A percentile compares a stretch with the other conserved stretches of the same genome.
Evolutionary conservation across 805 yeast species (phyloP).

Genomic region (Zygotorulaspora sp.): DNA sequence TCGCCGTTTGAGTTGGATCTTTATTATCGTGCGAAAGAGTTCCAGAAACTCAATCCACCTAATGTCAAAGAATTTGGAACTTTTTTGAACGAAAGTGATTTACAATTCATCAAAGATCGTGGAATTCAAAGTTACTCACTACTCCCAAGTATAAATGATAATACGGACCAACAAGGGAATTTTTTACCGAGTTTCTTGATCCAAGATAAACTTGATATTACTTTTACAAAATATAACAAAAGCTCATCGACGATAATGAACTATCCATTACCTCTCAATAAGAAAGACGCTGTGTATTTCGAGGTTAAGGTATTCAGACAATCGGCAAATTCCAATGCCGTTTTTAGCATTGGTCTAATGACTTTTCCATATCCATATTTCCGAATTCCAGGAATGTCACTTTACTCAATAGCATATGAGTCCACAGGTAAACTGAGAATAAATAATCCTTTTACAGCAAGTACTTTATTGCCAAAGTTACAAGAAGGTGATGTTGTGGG

Average conservation of each 20-base stretch:
- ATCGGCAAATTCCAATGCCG: slow-evolving; percentile 38
- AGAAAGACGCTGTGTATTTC: slow-evolving; percentile 65
- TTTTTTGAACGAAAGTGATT: slow-evolving; percentile 25
- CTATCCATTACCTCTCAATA: slow-evolving; percentile 39
- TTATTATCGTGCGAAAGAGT: slow-evolving; percentile 31
- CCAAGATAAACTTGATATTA: slow-evolving; percentile 34
- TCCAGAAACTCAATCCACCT: slow-evolving; percentile 31
- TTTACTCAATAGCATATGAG: slow-evolving; percentile 68
- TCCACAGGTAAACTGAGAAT: slow-evolving; percentile 66
- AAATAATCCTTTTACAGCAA: slow-evolving; percentile 52
- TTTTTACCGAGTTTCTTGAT: slow-evolving; percentile 35
- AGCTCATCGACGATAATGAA: slow-evolving; percentile 36
- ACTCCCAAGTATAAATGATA: slow-evolving; percentile 35
- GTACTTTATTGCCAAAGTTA: slow-evolving; percentile 40
- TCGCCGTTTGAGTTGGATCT: slow-evolving; percentile 32
- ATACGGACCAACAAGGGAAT: slow-evolving; percentile 31
- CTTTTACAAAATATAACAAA: slow-evolving; percentile 30
- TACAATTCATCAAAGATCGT: slow-evolving; percentile 32
- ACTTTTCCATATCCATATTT: slow-evolving; percentile 74
- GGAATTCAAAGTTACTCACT: slow-evolving; percentile 36
- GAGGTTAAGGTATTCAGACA: slow-evolving; percentile 52
- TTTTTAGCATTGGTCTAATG: slow-evolving; percentile 60
- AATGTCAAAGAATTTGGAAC: slow-evolving; percentile 32
- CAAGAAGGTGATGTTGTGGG: slow-evolving; percentile 91
- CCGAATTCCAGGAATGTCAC: slow-evolving; percentile 68